Base-by-base conservation (phyloP, 2,329 filamentous ascomycete species). In the Aspergillus nomiae region DNA sequence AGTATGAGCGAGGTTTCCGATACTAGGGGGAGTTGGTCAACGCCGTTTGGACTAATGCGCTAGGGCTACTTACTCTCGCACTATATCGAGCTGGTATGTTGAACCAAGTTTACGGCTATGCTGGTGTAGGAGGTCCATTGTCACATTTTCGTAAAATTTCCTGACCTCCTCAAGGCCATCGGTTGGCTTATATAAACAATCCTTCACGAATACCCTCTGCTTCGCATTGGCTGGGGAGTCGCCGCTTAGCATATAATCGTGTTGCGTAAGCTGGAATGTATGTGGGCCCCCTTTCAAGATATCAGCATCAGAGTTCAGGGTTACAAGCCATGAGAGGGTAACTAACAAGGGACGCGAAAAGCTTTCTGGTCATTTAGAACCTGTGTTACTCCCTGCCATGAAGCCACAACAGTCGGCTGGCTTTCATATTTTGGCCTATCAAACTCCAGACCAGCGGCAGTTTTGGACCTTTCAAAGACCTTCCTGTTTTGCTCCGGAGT, bases 201-300 rank as follows among this genome's bases (percentile, higher is more conserved):
- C 16, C 7, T 58, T 36, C 41, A 62, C 55, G 26, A 58, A 55
- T 2, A 9, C 30, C 30, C 60, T 58, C 21, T 62, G 60, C 12
- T 53, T 16, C 14, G 45, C 36, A 41, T 62, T 48, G 21, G 46
- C 45, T 0, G 45, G 8, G 2, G 55, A 53, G n/a, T 62, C 55
- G 12, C 55, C 60, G 14, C 60, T 62, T 9, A 62, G 12, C 54
- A 58, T 58, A 21, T 58, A 62, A 38, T 58, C 55, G 50, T 62
- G 60, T 7, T 45, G 5, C 4, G 60, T 58, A 24, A 62, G 41
- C 12, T 58, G 55, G 45, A 53, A 54, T 19, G 55, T 62, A 62
- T 54, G 60, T 45, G 24, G 9, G 6, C 60, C 60, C 60, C 60
- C 60, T 62, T 19, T 9, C 28, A 2, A 4, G 7, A 16, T 1